Evolutionary conservation across 2,329 filamentous ascomycete species (phyloP), one percentile per base, ranked within the genome.

Genomic region (Penicillium sp.): DNA sequence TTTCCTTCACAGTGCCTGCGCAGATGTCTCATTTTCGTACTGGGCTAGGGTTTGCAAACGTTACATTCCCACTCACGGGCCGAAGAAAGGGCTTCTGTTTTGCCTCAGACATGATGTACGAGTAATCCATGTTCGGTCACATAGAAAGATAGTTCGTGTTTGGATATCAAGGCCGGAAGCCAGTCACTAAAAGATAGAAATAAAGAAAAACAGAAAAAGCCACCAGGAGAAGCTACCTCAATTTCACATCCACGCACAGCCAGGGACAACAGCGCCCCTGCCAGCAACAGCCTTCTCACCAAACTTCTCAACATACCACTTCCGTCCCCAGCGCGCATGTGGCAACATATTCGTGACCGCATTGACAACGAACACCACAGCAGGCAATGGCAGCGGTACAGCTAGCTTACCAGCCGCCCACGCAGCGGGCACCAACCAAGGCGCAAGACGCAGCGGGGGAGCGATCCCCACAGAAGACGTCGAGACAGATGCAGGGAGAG

Each of bases 281-380:
- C 82, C 83, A 47, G 84, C 84, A 59, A 96, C 84, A 75, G 87
- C 89, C 47, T 95, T 88, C 76, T 87, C 85, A 11, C 93, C 93
- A 81, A 99, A 99, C 73, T 82, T 90, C 69, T 90, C 82, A 56
- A 87, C 78, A 74, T 99, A 99, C 94, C 94, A 99, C 67, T 81
- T 79, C 73, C 85, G 86, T 24, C 93, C 93, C 61, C 85, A 84
- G 50, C 94, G 77, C 16, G 94, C 92, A 66, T 94, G 81, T 11
- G 94, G 93, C 60, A 95, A 72, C 93, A 97, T 99, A 9, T 89
- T 87, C n/a, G 86, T 76, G 49, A 99, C 77, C 76, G 96, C 92
- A 71, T 97, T 97, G 46, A 96, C 61, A 43, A 96, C 67, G 70
- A 97, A 97, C 49, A 83, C 83, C 67, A 92, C 80, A 24, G 91